Evolutionary conservation across 225 moss, liverwort and hornwort genomes (phyloP).

Genomic region (Thuidium tamariscinum): DNA sequence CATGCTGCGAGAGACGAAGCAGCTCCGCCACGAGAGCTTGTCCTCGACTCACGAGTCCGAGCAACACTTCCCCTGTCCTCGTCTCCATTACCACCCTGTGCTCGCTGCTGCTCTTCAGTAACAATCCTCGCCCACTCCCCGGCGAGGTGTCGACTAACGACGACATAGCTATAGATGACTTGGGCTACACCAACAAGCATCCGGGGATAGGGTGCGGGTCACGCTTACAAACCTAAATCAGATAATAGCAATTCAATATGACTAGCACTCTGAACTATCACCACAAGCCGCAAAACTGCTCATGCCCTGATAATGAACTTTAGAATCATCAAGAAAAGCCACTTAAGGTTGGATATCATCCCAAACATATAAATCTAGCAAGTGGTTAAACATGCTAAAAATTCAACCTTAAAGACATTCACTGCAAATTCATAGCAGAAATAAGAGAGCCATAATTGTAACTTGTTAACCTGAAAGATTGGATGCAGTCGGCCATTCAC

Average conservation of each 20-base stretch:
- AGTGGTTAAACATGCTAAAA: not conserved
- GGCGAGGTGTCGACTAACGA: slow-evolving; percentile 16
- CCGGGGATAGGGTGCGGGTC: slow-evolving; percentile 26
- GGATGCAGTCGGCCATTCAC: slow-evolving; percentile 56
- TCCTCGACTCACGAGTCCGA: slow-evolving; percentile 84
- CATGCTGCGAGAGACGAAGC: slow-evolving; percentile 79
- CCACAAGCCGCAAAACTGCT: not conserved
- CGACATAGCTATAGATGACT: slow-evolving; percentile 34
- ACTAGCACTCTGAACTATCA: not conserved
- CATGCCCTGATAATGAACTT: not conserved
- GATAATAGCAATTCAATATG: not conserved
- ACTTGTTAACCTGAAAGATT: slow-evolving; percentile 47
- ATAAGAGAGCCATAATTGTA: not conserved
- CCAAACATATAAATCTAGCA: not conserved
- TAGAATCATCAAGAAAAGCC: not conserved
- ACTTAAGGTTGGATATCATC: not conserved
- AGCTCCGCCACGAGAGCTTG: slow-evolving; percentile 94
- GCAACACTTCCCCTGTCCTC: slow-evolving; percentile 42
- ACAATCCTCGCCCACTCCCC: slow-evolving; percentile 16
- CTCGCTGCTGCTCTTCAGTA: slow-evolving; percentile 23
- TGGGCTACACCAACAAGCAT: slow-evolving; percentile 41
- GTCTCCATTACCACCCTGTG: slow-evolving; percentile 27
- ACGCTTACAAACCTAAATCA: slow-evolving; percentile 36
- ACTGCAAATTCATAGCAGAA: not conserved
- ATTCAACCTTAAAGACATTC: not conserved